phyloP scores from a whole-genome alignment of 2,329 filamentous ascomycete genomes.

The Grosmannia clavigera region DNA sequence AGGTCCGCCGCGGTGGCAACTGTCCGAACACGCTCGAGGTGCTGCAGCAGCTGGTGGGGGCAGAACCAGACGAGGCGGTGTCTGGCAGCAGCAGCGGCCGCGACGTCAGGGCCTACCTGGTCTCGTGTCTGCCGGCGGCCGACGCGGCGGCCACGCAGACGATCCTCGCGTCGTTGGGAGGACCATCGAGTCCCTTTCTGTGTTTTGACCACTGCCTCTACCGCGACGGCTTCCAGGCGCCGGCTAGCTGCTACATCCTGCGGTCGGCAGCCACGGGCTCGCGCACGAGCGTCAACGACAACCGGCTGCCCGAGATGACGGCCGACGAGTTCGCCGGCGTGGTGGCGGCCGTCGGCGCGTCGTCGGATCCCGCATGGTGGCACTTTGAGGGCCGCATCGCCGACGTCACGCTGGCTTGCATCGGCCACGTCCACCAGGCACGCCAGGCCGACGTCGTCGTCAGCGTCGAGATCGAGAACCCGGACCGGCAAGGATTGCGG shows the following conservation, averaged over 20 bases:
- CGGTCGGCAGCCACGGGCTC: constrained; percentile 45
- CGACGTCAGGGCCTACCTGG: constrained; percentile 26
- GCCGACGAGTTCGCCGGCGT: constrained; percentile 42
- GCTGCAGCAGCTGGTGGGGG: constrained; percentile 45
- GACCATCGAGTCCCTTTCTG: constrained; percentile 8
- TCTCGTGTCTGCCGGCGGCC: constrained; percentile 41
- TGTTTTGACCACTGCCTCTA: constrained; percentile 43
- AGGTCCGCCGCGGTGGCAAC: constrained; percentile 57
- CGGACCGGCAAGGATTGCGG: constrained; percentile 44
- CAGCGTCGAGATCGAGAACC: constrained; percentile 65
- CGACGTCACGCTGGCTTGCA: constrained; percentile 45
- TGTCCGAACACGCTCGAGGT: constrained; percentile 61
- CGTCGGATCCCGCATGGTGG: constrained; percentile 35
- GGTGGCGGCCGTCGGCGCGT: constrained; percentile 18
- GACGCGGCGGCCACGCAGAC: constrained; percentile 36
- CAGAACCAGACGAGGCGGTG: neutral
- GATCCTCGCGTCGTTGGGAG: constrained; percentile 41
- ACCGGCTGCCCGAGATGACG: constrained; percentile 56
- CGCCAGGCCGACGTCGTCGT: constrained; percentile 28
- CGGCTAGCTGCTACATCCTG: constrained; percentile 59
- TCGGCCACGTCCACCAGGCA: constrained; percentile 33
- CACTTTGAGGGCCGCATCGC: constrained; percentile 65
- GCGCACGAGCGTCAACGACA: constrained; percentile 60
- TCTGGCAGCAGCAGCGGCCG: neutral
- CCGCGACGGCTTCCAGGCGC: constrained; percentile 37